Evolutionary conservation across 1,139 yeast genomes (phyloP), one percentile per base, ranked within the genome.

Genomic region (Suhomyces panamericanus): DNA sequence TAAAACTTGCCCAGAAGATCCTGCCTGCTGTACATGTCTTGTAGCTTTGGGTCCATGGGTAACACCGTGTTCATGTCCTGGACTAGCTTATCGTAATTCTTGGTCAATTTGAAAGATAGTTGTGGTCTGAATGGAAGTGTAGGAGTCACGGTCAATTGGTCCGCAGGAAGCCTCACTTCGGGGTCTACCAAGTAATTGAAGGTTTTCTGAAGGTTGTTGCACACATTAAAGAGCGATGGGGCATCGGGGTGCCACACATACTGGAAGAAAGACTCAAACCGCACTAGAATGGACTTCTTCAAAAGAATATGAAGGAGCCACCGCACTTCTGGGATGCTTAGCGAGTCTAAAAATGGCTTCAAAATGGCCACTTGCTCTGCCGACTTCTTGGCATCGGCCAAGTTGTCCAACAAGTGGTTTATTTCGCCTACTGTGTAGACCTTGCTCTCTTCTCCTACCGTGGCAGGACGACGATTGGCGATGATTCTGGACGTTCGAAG

Each of bases 241-340:
- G 95, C 95, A 60, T 88, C 91, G 0, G 91, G 91, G 58, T 90
- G 96, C 90, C 95, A 89, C 29, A 69, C 58, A n/a, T 64, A 58
- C 37, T 89, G 67, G 47, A 89, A 72, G n/a, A 73, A 67, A 42
- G 76, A 71, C 54, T 87, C 95, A 46, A 83, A 75, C 12, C 81
- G 75, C 2, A 82, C 79, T 26, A 87, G 63, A 13, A 81, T 69
- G 44, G 81, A 73, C 46, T 73, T 73, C 53, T 85, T 83, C 35
- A 91, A 63, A 6, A 90, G 64, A 11, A 87, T 83, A 46, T 85
- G 81, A 46, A 87, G 72, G 29, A 88, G 67, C 80, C 87, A 89
- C 38, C 83, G 71, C 41, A 89, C 63, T 59, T 90, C 96, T 7
- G 77, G 70, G 16, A 83, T 77, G 30, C 80, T 70, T 77, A 87